phyloP scores from a whole-genome alignment of 2,329 filamentous ascomycete species.

The Xylaria sp. region DNA sequence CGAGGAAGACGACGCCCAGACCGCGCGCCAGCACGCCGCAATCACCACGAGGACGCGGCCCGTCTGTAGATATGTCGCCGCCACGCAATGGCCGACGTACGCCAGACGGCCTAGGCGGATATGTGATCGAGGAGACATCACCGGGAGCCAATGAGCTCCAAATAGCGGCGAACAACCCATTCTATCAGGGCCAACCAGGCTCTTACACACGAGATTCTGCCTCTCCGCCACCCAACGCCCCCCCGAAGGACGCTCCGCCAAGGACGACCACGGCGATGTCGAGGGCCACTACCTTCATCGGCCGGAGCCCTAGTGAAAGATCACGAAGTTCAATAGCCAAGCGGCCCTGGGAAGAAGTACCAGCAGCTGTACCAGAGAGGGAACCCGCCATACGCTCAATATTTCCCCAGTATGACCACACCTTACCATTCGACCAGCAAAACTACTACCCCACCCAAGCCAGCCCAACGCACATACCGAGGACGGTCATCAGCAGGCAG shows the following conservation, averaged over 20 bases:
- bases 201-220: slow-evolving; percentile 40
- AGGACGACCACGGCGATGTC: slow-evolving; percentile 64
- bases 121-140: slow-evolving; percentile 49
- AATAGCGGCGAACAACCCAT: slow-evolving; percentile 46
- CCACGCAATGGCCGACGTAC: slow-evolving; percentile 46
- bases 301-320: slow-evolving; percentile 60
- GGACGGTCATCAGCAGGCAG: slow-evolving; percentile 72
- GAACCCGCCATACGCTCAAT: slow-evolving; percentile 71
- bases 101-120: slow-evolving; percentile 46
- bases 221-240: slow-evolving; percentile 53
- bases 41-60: slow-evolving; percentile 44
- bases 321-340: slow-evolving; percentile 70
- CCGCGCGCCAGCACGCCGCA: slow-evolving; percentile 47
- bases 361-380: slow-evolving; percentile 41
- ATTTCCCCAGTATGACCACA: slow-evolving; percentile 79
- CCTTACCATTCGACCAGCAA: slow-evolving; percentile 73
- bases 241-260: slow-evolving; percentile 56
- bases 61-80: slow-evolving; percentile 49
- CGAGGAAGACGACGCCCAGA: slow-evolving; percentile 57
- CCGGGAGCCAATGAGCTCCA: slow-evolving; percentile 31
- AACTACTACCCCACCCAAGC: slow-evolving; percentile 75
- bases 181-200: slow-evolving; percentile 43
- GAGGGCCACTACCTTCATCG: slow-evolving; percentile 59
- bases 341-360: slow-evolving; percentile 56
- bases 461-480: slow-evolving; percentile 72